phyloP scores from a whole-genome alignment of 2,329 filamentous ascomycete species.

The Chaetomium olivaceum region DNA sequence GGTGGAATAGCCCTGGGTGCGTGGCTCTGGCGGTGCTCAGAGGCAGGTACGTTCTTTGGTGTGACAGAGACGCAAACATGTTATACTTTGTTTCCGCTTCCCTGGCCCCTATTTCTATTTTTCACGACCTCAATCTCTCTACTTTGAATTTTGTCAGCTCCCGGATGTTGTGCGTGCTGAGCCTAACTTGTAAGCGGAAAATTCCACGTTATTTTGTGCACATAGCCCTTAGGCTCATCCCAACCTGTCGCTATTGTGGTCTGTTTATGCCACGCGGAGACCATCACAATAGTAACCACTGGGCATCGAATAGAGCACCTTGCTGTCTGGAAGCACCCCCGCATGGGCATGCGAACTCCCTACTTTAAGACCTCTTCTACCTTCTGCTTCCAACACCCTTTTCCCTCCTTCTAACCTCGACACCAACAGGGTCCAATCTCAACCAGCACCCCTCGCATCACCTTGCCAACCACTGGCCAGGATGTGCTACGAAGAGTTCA shows the following conservation, averaged over 20 bases:
- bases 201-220: constrained; percentile 1
- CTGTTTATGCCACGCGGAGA: neutral
- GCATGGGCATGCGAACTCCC: too few species aligned
- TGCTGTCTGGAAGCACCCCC: neutral
- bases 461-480: neutral
- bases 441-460: neutral
- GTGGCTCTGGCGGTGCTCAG: neutral
- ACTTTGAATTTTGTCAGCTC: neutral
- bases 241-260: neutral
- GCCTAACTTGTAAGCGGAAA: neutral
- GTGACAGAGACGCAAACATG: constrained; percentile 18
- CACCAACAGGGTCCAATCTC: neutral
- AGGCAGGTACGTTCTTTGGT: constrained; percentile 18
- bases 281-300: neutral
- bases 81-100: neutral
- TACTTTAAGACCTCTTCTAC: neutral
- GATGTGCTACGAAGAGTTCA: constrained; percentile 52
- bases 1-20: neutral
- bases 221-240: neutral
- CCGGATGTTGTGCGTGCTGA: neutral
- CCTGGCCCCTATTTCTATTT: neutral
- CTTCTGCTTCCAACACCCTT: neutral
- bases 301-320: neutral
- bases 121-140: neutral
- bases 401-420: neutral